Conservation (phyloP, 2,329 filamentous ascomycete species). For the Exserohilum rostratum region DNA sequence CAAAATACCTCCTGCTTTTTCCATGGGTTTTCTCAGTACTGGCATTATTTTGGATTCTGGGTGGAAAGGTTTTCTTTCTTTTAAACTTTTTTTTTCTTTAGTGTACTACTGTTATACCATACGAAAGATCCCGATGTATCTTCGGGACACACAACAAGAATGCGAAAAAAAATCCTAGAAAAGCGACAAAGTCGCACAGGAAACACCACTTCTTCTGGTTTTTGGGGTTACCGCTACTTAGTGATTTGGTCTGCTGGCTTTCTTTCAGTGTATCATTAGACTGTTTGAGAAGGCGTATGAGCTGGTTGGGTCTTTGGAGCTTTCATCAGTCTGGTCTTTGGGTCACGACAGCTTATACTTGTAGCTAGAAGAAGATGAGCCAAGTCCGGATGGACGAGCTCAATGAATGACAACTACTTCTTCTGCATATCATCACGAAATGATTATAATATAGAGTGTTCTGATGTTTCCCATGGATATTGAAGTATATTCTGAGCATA, state of each 20-base stretch:
- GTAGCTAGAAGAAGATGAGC: not conserved
- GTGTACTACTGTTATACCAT: slow-evolving; percentile 32
- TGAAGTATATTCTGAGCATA: too few relatives aligned
- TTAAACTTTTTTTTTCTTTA: slow-evolving; percentile 7
- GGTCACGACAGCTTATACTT: not conserved
- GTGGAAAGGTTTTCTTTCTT: slow-evolving; percentile 12
- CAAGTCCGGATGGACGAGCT: too few relatives aligned
- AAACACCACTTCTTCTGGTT: slow-evolving; percentile 8
- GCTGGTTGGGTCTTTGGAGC: not conserved
- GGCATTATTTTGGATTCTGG: slow-evolving; percentile 30
- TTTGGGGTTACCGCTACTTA: not conserved
- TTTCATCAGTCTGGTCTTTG: not conserved
- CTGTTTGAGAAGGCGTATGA: not conserved
- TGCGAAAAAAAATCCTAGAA: slow-evolving; percentile 32
- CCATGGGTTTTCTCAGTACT: slow-evolving; percentile 14
- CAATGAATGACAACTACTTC: too few relatives aligned
- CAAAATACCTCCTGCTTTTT: slow-evolving; percentile 29
- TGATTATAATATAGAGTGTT: too few relatives aligned
- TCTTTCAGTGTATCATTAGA: not conserved
- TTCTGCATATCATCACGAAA: too few relatives aligned
- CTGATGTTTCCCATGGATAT: too few relatives aligned
- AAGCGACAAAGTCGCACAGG: slow-evolving; percentile 27
- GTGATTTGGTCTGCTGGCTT: not conserved
- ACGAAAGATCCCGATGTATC: slow-evolving; percentile 22
- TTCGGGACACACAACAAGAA: slow-evolving; percentile 29